Evolutionary conservation across 2,329 filamentous ascomycete genomes (phyloP).

Genomic region (Iodosphaeria phyllophila): DNA sequence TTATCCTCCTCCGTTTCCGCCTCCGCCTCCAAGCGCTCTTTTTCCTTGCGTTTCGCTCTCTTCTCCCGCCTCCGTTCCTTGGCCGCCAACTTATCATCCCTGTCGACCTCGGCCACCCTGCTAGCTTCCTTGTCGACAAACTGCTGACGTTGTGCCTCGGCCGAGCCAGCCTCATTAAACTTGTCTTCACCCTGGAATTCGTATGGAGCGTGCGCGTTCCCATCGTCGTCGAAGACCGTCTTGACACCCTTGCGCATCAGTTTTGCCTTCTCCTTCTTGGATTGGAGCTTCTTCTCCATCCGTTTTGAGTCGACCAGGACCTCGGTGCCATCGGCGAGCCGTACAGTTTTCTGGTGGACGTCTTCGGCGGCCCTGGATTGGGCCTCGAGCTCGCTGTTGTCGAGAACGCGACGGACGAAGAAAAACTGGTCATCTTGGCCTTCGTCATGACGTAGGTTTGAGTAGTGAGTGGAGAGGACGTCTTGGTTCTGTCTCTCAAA

Average conservation of each 20-base stretch:
- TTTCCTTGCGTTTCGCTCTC: conserved; percentile 51
- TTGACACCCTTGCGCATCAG: conserved; percentile 76
- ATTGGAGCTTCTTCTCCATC: conserved; percentile 83
- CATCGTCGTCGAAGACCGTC: conserved; percentile 83
- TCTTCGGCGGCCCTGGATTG: conserved; percentile 22
- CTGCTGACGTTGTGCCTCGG: conserved; percentile 53
- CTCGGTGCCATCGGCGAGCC: conserved; percentile 47
- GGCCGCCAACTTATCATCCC: conserved; percentile 63
- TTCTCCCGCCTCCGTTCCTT: conserved; percentile 66
- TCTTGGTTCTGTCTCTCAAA: conserved; percentile 88
- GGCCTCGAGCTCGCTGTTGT: conserved; percentile 43
- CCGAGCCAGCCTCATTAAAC: conserved; percentile 57
- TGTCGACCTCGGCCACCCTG: conserved; percentile 56
- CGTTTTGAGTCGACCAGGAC: conserved; percentile 87
- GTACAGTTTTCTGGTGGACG: conserved; percentile 37
- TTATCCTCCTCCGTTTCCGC: conserved; percentile 8
- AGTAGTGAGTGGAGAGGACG: conserved; percentile 84
- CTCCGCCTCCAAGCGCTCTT: conserved; percentile 35
- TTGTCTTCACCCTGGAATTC: conserved; percentile 72
- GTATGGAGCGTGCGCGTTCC: conserved; percentile 68
- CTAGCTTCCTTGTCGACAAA: conserved; percentile 64
- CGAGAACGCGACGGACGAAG: conserved; percentile 72
- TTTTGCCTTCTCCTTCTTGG: conserved; percentile 85
- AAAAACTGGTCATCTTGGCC: conserved; percentile 62
- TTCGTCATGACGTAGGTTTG: conserved; percentile 57